Evolutionary conservation across 495 filamentous ascomycete genomes (phyloP), one percentile per base, ranked within the genome.

Genomic region (Aspergillus nidulans): DNA sequence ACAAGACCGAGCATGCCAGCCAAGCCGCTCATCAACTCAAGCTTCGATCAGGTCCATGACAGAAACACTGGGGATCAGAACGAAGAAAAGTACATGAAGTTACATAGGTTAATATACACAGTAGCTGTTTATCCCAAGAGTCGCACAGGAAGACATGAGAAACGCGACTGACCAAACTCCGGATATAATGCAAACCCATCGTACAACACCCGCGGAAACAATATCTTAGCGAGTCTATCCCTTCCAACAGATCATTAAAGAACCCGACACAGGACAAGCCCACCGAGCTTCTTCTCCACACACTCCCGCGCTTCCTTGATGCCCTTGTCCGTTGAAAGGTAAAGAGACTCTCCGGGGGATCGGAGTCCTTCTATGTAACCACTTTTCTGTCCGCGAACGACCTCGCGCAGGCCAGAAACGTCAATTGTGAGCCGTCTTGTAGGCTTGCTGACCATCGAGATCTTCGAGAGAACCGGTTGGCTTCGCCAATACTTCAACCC

Each of bases 401-500:
- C 71, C 30, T 69, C 66, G 20, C 77, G 77, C 39, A 97, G 66
- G 10, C 80, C 80, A 41, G 68, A 52, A 19, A 85, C 69, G 41
- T 82, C 75, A 61, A 92, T 79, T 62, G 76, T 85, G 48, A 95
- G 76, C 60, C 82, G 70, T 61, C 87, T 80, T 64, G 79, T 95
- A 9, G 92, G 90, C 66, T 87, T 94, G 62, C 81, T 86, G 42
- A 95, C 75, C 72, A 91, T 70, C 25, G 61, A 60, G 69, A 96
- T 80, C 62, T 83, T 76, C 28, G 78, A 79, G 52, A 98, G 64
- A 46, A 98, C 94, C 3, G 95, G 89, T 66, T 88, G 75, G 64
- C 89, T 89, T 63, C 91, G 84, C 81, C 81, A 91, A 77, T 98
- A 98, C 76, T 97, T 97, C 62, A 97, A 70, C 8, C 91, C 92